Evolutionary conservation across 208 protist genomes (phyloP), one percentile per base, ranked within the genome.

Genomic region (Crithidia thermophila): DNA sequence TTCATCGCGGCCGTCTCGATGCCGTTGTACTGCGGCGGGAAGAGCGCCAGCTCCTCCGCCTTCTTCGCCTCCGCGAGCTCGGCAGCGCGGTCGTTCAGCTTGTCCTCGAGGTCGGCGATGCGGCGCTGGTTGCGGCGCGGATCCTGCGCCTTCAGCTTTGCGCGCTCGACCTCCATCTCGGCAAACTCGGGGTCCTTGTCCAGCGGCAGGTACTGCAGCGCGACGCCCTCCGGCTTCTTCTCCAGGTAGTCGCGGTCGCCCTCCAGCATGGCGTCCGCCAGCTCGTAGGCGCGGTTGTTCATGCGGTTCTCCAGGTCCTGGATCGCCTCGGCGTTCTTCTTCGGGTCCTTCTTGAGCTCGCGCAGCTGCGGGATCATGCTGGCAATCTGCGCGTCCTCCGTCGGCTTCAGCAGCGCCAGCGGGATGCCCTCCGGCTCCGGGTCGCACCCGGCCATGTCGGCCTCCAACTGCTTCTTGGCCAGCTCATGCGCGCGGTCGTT

Each of bases 401-500:
- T 82, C 20, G 83, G 85, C 55, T 80, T 71, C 36, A 94, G 66
- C 13, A 88, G 59, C 14, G 39, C 47, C 28, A 88, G 34, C 1
- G 88, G 85, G 36, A 94, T 80, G 14, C 81, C 81, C 13, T 64
- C 72, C 18, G 84, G 85, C 28, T 59, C 31, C 23, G 40, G 47
- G 47, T 85, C 74, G 31, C 91, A 65, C 57, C 67, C 81, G 10
- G 63, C 36, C 45, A 91, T 43, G 42, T 91, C 85, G 66, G 90
- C 78, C 57, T 57, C 61, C 61, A 83, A 79, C 60, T 85, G 80
- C 50, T 74, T 71, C 51, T 75, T 62, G 18, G 88, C 85, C 10
- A 94, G 75, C 65, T 81, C 70, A 43, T 81, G 71, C 3, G 85
- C 85, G 45, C 82, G 85, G 51, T 85, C 79, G 72, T 91, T 91